These are phyloP conservation scores for Mucor velutinosus DNA, from an alignment of 371 early-diverging fungal genomes.

Conservation along the genomic window DNA sequence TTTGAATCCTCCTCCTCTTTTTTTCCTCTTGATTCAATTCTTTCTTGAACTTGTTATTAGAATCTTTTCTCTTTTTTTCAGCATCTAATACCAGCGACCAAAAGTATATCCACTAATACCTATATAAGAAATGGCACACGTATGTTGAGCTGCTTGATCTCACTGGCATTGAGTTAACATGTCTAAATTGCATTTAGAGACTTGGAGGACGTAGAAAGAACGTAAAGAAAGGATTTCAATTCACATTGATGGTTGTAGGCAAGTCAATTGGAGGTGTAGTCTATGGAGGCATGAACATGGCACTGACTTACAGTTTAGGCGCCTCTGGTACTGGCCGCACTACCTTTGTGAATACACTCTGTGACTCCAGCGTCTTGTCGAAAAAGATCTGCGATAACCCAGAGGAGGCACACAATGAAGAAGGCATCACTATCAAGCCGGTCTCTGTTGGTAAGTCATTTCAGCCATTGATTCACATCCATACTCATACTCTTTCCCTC, in stretches of 20 bases:
- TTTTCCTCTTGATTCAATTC: neutral
- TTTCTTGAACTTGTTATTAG: neutral
- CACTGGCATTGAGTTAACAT: neutral
- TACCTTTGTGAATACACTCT: slow-evolving; percentile 98
- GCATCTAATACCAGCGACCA: slow-evolving; percentile 6
- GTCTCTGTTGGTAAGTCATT: slow-evolving; percentile 60
- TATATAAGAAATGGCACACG: slow-evolving; percentile 22
- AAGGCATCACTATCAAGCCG: slow-evolving; percentile 89
- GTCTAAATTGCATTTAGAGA: slow-evolving; percentile 32
- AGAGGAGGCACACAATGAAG: slow-evolving; percentile 89
- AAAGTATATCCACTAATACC: slow-evolving; percentile 5
- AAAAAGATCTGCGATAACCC: slow-evolving; percentile 75
- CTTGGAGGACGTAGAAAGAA: slow-evolving; percentile 86
- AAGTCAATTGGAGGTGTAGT: slow-evolving; percentile 27
- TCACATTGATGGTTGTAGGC: slow-evolving; percentile 97
- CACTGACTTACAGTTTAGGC: slow-evolving; percentile 45
- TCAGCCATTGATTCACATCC: neutral
- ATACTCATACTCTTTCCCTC: neutral
- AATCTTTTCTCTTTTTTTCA: neutral
- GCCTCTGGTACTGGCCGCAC: slow-evolving; percentile 96
- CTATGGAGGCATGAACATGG: neutral
- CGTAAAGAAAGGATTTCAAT: slow-evolving; percentile 93
- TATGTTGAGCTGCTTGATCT: neutral
- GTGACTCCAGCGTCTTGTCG: slow-evolving; percentile 71
- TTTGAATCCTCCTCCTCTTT: neutral